These are phyloP conservation scores for Fraxinus velutina DNA, from an alignment of 305 asterid genomes.

Conservation along the genomic window DNA sequence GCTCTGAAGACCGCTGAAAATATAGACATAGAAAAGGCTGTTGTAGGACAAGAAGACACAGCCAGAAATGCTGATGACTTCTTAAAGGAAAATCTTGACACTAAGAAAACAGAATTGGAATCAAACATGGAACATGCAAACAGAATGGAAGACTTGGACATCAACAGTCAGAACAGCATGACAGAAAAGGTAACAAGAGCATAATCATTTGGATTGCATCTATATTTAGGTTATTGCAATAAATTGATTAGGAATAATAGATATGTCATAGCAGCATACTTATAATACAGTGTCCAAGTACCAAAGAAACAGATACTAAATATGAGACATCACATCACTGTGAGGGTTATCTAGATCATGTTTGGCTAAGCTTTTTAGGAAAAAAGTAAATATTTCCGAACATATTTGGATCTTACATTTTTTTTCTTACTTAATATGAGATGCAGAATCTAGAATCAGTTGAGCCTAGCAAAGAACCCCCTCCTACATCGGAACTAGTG, in stretches of 20 bases:
- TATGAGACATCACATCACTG: not conserved
- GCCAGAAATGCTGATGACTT: not conserved
- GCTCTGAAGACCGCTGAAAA: not conserved
- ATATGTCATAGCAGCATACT: not conserved
- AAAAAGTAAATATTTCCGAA: not conserved
- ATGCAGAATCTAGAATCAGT: not conserved
- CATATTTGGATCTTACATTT: not conserved
- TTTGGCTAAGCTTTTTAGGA: not conserved
- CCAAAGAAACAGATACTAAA: not conserved
- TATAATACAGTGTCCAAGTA: not conserved
- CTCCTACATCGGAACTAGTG: not conserved
- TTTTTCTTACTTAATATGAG: not conserved
- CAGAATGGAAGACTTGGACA: not conserved
- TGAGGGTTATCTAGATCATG: not conserved
- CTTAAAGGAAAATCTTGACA: not conserved
- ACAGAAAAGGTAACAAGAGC: slow-evolving; percentile 1
- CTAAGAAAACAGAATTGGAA: not conserved
- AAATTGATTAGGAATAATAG: not conserved
- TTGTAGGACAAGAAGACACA: not conserved
- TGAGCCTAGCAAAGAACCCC: not conserved
- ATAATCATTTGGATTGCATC: not conserved
- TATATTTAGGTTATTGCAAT: not conserved
- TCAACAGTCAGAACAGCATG: not conserved
- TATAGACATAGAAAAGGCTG: not conserved
- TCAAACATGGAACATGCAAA: not conserved